Percentiles rank a stretch among this genome's conserved stretches.
phyloP scores from a whole-genome alignment of 768 basidiomycete genomes.

The Termitomyces sp. region DNA sequence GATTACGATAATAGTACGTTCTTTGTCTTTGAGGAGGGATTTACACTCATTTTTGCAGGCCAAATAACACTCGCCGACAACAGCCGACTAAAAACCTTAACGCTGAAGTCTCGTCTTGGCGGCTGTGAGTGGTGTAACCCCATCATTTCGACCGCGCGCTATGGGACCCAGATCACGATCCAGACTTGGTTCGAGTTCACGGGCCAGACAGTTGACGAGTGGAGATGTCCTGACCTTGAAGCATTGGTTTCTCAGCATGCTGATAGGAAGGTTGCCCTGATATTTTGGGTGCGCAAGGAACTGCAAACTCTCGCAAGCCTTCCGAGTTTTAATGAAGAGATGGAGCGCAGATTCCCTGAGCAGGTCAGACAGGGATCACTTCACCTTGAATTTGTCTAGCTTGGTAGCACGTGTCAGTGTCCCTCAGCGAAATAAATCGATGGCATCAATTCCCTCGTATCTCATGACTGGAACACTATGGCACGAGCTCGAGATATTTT shows the following conservation, averaged over 20 bases:
- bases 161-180: background rate
- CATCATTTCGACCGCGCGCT: background rate
- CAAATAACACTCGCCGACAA: background rate
- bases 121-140: background rate
- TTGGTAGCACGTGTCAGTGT: no score
- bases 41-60: background rate
- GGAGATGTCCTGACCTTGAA: background rate
- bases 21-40: background rate
- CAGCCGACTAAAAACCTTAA: background rate
- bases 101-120: background rate
- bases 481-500: no score
- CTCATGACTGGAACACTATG: no score
- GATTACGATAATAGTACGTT: background rate
- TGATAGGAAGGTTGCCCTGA: background rate
- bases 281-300: background rate
- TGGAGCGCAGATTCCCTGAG: background rate
- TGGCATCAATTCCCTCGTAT: no score
- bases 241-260: background rate
- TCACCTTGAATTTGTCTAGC: background rate
- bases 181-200: background rate
- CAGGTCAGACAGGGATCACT: background rate
- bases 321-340: background rate
- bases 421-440: no score
- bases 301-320: background rate
- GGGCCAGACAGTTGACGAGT: background rate